Percentiles rank a stretch among this genome's conserved stretches.
Conservation (phyloP, 768 basidiomycete genomes). For the Pulveroboletus ravenelii region DNA sequence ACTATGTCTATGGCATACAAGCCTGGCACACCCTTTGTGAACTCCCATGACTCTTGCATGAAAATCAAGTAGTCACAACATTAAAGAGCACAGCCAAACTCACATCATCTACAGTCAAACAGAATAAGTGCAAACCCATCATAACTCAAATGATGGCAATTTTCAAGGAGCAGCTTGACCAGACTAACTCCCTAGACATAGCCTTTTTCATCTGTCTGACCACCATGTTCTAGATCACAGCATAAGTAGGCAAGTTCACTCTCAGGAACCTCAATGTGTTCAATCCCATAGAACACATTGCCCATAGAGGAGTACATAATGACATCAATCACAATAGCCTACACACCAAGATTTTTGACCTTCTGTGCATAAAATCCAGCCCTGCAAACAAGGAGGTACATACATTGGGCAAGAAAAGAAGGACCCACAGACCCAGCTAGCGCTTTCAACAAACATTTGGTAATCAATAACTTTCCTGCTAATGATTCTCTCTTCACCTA, state of each 20-base stretch:
- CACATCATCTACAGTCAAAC: not conserved
- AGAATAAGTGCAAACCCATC: not conserved
- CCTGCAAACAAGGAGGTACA: not conserved
- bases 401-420: not conserved
- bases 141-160: not conserved
- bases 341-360: not conserved
- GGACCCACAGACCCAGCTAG: not conserved
- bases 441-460: not conserved
- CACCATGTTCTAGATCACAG: not conserved
- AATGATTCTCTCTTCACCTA: not conserved
- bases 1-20: not conserved
- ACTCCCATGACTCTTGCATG: not conserved
- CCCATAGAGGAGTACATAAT: accelerated
- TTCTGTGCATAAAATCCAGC: not conserved
- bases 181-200: not conserved
- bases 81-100: not conserved
- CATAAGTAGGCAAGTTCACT: not conserved
- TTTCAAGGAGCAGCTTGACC: not conserved
- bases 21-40: not conserved
- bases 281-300: not conserved
- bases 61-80: not conserved
- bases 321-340: not conserved
- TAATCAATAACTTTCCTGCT: not conserved
- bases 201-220: not conserved
- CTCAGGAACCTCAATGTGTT: not conserved